These are phyloP conservation scores for Fraxinus baroniana DNA, from an alignment of 305 asterid genomes.

Conservation along the genomic window DNA sequence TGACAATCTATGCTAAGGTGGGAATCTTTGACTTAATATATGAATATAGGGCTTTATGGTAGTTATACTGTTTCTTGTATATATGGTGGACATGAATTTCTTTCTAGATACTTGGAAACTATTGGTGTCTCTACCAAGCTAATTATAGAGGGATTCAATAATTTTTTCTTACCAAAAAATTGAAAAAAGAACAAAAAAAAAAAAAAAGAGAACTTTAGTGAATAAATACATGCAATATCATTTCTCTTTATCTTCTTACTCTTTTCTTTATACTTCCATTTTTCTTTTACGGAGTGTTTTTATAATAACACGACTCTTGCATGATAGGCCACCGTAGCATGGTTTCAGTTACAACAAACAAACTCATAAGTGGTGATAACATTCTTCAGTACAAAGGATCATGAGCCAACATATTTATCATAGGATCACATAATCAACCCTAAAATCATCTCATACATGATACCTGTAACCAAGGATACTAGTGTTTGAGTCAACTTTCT, in stretches of 20 bases:
- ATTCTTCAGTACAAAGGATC: background rate
- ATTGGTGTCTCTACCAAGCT: background rate
- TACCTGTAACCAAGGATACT: background rate
- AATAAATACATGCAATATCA: background rate
- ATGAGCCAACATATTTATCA: background rate
- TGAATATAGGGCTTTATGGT: background rate
- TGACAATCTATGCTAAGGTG: slow-evolving; percentile 27
- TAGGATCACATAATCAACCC: background rate
- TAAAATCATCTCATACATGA: background rate
- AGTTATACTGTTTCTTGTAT: background rate
- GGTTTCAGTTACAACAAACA: background rate
- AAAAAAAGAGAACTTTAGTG: background rate
- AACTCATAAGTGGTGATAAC: background rate
- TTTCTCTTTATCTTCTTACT: background rate
- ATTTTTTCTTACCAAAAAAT: background rate
- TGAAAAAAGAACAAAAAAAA: no score
- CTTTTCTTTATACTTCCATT: background rate
- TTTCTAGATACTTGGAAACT: background rate
- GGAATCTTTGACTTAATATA: slow-evolving; percentile 3
- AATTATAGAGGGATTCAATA: background rate
- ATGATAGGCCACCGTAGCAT: background rate
- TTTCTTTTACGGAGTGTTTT: background rate
- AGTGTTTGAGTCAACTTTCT: slow-evolving; percentile 1
- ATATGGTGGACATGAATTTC: background rate
- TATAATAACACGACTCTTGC: background rate